phyloP scores from a whole-genome alignment of 768 basidiomycete genomes.

The Lentinus brumalis region DNA sequence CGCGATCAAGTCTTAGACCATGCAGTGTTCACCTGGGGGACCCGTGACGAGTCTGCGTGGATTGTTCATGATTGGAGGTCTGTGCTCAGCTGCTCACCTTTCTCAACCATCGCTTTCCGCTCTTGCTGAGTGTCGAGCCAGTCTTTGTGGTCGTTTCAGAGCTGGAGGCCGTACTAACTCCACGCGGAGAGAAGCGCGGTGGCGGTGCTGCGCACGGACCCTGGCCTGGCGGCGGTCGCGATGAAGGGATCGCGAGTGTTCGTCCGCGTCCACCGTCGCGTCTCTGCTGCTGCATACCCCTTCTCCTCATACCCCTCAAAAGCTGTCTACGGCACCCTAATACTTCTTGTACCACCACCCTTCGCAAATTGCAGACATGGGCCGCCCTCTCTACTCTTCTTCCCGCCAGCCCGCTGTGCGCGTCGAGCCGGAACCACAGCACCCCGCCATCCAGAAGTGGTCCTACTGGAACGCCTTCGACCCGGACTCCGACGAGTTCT shows the following conservation, averaged over 20 bases:
- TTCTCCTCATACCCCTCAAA: constrained; percentile 21
- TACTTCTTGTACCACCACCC: constrained; percentile 18
- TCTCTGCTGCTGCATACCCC: constrained; percentile 10
- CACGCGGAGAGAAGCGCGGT: constrained; percentile 2
- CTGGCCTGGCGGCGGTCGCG: constrained; percentile 12
- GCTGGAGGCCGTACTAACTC: constrained; percentile 9
- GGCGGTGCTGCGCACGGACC: constrained; percentile 22
- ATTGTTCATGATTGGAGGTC: no score
- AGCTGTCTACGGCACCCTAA: constrained; percentile 17
- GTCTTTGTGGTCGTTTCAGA: not conserved
- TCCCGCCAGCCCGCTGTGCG: constrained; percentile 21
- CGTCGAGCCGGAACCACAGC: constrained; percentile 22
- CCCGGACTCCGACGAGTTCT: constrained; percentile 81
- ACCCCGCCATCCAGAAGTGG: constrained; percentile 55
- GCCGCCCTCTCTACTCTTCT: constrained; percentile 25
- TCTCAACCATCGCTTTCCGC: no score
- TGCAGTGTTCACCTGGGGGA: no score
- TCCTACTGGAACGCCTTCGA: constrained; percentile 69
- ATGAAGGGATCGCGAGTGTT: constrained; percentile 8
- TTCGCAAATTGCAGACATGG: constrained; percentile 15
- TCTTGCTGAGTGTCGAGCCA: no score
- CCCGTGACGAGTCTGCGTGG: no score
- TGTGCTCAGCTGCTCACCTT: no score
- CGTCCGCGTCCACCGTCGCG: constrained; percentile 4
- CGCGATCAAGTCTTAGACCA: no score